phyloP scores from a whole-genome alignment of 441 rosid species.

The Gossypium gossypioides region DNA sequence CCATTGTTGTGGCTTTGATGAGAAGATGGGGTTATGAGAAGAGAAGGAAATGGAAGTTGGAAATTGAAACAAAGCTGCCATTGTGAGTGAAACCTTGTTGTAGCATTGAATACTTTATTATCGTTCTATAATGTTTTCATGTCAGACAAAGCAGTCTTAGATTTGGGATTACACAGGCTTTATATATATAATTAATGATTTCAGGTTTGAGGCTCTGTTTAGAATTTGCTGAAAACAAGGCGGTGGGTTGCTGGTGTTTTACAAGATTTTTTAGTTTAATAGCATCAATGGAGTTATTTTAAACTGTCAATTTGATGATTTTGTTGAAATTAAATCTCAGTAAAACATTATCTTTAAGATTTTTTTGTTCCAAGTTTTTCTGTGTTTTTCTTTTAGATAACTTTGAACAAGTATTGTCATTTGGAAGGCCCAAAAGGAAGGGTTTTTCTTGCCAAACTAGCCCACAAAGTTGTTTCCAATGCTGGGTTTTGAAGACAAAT shows the following conservation, averaged over 20 bases:
- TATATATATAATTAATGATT: not conserved
- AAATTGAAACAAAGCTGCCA: constrained; percentile 32
- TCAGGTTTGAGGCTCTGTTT: not conserved
- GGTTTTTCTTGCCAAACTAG: not conserved
- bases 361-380: not conserved
- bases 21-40: constrained; percentile 19
- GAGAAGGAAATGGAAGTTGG: constrained; percentile 19
- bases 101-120: constrained; percentile 4
- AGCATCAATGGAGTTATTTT: not conserved
- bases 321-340: not conserved
- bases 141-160: not conserved
- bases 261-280: not conserved
- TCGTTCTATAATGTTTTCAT: not conserved
- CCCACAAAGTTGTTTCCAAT: not conserved
- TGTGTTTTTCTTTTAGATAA: not conserved
- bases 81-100: constrained; percentile 9
- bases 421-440: not conserved
- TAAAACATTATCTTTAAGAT: not conserved
- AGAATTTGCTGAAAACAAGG: not conserved
- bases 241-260: not conserved
- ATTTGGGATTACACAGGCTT: not conserved
- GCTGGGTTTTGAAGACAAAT: not conserved
- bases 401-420: not conserved
- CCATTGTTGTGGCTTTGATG: constrained; percentile 15
- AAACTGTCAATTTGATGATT: not conserved